A percentile compares a stretch with the other conserved stretches of the same genome.
phyloP scores from a whole-genome alignment of 306 rosid genomes.

The Arachis stenosperma region DNA sequence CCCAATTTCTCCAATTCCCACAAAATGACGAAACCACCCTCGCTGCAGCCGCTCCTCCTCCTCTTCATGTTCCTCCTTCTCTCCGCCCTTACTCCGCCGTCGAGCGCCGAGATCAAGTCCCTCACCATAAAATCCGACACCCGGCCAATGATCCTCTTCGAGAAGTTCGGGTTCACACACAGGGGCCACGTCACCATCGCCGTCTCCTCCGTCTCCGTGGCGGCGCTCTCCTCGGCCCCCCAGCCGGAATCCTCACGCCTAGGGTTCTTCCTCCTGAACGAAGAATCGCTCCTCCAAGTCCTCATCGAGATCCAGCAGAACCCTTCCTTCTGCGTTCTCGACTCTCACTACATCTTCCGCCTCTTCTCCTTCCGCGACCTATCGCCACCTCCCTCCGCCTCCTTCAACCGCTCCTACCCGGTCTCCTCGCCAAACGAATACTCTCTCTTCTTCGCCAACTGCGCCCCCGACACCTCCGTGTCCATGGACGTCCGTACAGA shows the following conservation, averaged over 20 bases:
- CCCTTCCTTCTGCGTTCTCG: conserved; percentile 77
- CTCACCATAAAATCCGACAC: conserved; percentile 68
- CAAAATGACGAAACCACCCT: conserved; percentile 54
- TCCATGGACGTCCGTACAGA: conserved; percentile 78
- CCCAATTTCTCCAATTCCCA: too few relatives aligned
- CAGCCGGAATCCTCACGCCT: conserved; percentile 54
- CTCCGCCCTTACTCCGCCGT: conserved; percentile 22
- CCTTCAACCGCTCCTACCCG: conserved; percentile 62
- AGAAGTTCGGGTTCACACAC: conserved; percentile 90
- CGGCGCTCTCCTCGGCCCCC: conserved; percentile 33
- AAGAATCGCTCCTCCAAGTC: conserved; percentile 82
- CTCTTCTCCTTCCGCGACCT: conserved; percentile 78
- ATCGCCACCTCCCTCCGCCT: conserved; percentile 66
- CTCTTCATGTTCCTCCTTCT: conserved; percentile 38
- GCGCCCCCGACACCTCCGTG: conserved; percentile 73
- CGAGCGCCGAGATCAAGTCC: conserved; percentile 84
- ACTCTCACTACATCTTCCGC: conserved; percentile 56
- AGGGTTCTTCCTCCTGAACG: conserved; percentile 87
- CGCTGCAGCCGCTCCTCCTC: conserved; percentile 14
- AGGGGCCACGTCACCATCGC: conserved; percentile 66
- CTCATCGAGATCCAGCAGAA: conserved; percentile 86
- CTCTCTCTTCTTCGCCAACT: conserved; percentile 88
- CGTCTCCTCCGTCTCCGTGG: conserved; percentile 61
- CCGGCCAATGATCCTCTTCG: conserved; percentile 87
- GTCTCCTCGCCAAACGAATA: conserved; percentile 74